phyloP scores from a whole-genome alignment of 2,329 filamentous ascomycete species.

The Alternaria sp. region DNA sequence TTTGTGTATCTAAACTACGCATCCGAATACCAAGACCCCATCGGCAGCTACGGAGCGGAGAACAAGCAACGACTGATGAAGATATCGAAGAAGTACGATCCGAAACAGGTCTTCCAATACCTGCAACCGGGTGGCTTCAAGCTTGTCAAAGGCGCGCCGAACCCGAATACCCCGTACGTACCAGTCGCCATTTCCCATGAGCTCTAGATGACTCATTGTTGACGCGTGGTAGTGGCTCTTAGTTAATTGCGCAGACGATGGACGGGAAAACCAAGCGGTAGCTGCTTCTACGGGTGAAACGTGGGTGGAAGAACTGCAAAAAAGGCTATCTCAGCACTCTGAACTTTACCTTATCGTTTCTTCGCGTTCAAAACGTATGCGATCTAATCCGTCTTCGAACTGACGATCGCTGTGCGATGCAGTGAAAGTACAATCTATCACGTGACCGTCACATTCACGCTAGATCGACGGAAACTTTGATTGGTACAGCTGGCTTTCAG shows the following conservation, averaged over 20 bases:
- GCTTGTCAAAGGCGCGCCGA: constrained; percentile 8
- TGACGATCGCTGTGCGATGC: not conserved
- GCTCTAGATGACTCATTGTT: not conserved
- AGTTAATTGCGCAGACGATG: not conserved
- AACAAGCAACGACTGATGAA: constrained; percentile 32
- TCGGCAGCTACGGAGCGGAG: constrained; percentile 48
- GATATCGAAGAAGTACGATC: constrained; percentile 50
- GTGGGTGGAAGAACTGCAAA: too few species aligned
- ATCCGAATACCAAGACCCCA: constrained; percentile 47
- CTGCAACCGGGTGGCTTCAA: constrained; percentile 53
- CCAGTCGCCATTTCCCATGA: not conserved
- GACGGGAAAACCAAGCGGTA: not conserved
- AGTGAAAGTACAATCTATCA: not conserved
- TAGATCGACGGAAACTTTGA: not conserved
- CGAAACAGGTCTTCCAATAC: constrained; percentile 48
- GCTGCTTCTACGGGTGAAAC: not conserved
- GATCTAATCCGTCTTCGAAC: not conserved
- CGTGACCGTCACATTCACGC: not conserved
- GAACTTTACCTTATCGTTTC: not conserved
- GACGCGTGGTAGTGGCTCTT: not conserved
- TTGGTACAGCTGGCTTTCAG: not conserved
- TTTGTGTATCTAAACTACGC: constrained; percentile 25
- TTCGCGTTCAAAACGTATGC: not conserved
- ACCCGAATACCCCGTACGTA: not conserved
- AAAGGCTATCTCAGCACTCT: not conserved